Evolutionary conservation across 371 early-diverging fungal species (phyloP).

Genomic region (Circinella minor): DNA sequence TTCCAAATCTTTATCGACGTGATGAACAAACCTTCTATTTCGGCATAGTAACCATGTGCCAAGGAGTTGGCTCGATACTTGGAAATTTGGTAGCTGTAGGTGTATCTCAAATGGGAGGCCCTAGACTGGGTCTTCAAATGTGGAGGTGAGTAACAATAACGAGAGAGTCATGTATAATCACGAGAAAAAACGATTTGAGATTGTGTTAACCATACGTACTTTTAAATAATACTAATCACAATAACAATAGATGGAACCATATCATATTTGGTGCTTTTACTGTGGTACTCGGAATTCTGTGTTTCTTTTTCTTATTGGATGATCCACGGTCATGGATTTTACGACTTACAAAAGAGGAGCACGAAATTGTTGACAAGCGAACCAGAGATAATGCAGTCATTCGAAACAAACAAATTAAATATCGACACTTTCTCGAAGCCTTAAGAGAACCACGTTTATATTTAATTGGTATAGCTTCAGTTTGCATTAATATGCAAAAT

Average conservation of each 20-base stretch:
- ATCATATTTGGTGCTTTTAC: constrained; percentile 39
- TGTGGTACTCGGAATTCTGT: constrained; percentile 31
- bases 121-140: constrained; percentile 23
- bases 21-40: constrained; percentile 33
- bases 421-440: constrained; percentile 35
- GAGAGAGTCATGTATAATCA: not conserved
- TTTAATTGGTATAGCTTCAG: constrained; percentile 20
- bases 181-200: not conserved
- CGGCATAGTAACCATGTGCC: constrained; percentile 29
- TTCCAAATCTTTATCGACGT: constrained; percentile 39
- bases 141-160: constrained; percentile 24
- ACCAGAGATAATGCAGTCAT: constrained; percentile 41
- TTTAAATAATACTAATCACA: not conserved
- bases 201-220: too few species aligned
- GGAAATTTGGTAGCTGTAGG: constrained; percentile 36
- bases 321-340: constrained; percentile 29
- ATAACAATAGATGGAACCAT: constrained; percentile 30
- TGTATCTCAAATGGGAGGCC: constrained; percentile 25
- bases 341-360: constrained; percentile 35
- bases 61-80: constrained; percentile 30
- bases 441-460: constrained; percentile 39
- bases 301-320: constrained; percentile 40
- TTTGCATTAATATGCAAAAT: constrained; percentile 31
- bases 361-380: constrained; percentile 37
- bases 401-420: constrained; percentile 25